Percentiles rank a stretch among this genome's conserved stretches.
Evolutionary conservation across 345 rosid genomes (phyloP).

Genomic region (Eucalyptus melliodora): DNA sequence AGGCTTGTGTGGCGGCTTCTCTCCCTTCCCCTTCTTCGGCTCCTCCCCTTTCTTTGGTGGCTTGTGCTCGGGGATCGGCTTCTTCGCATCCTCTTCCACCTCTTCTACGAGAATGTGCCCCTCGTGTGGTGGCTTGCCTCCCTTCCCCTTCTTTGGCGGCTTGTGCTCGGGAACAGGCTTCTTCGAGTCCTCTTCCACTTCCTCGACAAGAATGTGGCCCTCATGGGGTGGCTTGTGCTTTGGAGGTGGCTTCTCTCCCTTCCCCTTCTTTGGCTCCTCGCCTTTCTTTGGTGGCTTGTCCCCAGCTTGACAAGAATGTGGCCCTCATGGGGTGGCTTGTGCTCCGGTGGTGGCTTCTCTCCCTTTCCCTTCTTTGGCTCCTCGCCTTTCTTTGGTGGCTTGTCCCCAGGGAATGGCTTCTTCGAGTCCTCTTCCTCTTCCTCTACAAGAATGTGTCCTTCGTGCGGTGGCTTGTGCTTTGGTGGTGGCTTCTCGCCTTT

Average conservation of each 20-base stretch:
- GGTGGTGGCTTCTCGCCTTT: neutral
- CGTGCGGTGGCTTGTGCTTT: neutral
- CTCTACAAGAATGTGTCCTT: neutral
- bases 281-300: neutral
- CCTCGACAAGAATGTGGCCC: neutral
- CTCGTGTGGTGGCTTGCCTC: neutral
- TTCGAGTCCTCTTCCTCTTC: neutral
- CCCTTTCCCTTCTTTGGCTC: neutral
- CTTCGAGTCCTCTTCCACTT: neutral
- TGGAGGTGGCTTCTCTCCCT: neutral
- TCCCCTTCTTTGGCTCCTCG: neutral
- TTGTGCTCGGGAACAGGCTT: neutral
- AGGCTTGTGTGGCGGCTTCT: conserved; percentile 6
- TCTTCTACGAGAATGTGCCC: neutral
- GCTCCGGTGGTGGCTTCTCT: neutral
- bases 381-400: neutral
- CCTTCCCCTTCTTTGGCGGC: neutral
- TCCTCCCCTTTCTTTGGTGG: neutral
- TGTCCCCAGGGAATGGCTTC: neutral
- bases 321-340: neutral
- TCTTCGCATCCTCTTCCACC: neutral
- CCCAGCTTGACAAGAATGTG: neutral
- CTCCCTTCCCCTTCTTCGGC: neutral
- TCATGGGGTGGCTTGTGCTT: conserved; percentile 1
- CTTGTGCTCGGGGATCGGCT: neutral